These are phyloP conservation scores for Trametes cingulata DNA, from an alignment of 768 basidiomycete genomes.

Conservation along the genomic window DNA sequence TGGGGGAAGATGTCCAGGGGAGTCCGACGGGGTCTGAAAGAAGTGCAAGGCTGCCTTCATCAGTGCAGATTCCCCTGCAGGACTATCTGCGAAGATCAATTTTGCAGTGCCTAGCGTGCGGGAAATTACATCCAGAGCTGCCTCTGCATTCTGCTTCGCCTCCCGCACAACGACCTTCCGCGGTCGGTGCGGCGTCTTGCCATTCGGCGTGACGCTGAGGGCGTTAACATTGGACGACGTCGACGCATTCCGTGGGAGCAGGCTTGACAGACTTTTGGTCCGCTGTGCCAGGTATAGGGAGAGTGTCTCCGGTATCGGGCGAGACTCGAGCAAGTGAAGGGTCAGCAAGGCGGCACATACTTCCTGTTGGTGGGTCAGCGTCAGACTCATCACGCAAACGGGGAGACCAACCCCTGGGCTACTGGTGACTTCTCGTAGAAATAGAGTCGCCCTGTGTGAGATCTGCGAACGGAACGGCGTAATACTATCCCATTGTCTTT, in stretches of 20 bases:
- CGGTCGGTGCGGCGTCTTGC: slow-evolving; percentile 19
- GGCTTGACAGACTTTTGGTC: slow-evolving; percentile 52
- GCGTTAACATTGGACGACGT: slow-evolving; percentile 38
- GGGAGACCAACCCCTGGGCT: slow-evolving; percentile 57
- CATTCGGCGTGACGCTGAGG: slow-evolving; percentile 21
- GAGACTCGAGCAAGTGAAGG: slow-evolving; percentile 86
- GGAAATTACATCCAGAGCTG: slow-evolving; percentile 54
- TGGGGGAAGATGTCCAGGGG: slow-evolving; percentile 38
- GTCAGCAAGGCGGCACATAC: slow-evolving; percentile 78
- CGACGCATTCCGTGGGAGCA: slow-evolving; percentile 32
- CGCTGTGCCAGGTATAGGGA: slow-evolving; percentile 72
- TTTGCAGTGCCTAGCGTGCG: slow-evolving; percentile 60
- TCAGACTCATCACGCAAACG: slow-evolving; percentile 9
- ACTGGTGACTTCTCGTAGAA: slow-evolving; percentile 62
- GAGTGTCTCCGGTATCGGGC: slow-evolving; percentile 74
- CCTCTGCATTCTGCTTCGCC: slow-evolving; percentile 54
- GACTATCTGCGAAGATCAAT: slow-evolving; percentile 50
- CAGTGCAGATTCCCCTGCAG: slow-evolving; percentile 41
- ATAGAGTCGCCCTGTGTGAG: slow-evolving; percentile 81
- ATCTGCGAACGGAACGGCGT: slow-evolving; percentile 88
- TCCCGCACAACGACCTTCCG: slow-evolving; percentile 45
- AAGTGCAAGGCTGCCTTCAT: slow-evolving; percentile 57
- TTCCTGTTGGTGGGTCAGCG: slow-evolving; percentile 45
- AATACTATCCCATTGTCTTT: slow-evolving; percentile 92
- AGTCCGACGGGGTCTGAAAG: slow-evolving; percentile 55